These are phyloP conservation scores for Pichia sp. DNA, from an alignment of 1,139 yeast genomes.

Conservation along the genomic window DNA sequence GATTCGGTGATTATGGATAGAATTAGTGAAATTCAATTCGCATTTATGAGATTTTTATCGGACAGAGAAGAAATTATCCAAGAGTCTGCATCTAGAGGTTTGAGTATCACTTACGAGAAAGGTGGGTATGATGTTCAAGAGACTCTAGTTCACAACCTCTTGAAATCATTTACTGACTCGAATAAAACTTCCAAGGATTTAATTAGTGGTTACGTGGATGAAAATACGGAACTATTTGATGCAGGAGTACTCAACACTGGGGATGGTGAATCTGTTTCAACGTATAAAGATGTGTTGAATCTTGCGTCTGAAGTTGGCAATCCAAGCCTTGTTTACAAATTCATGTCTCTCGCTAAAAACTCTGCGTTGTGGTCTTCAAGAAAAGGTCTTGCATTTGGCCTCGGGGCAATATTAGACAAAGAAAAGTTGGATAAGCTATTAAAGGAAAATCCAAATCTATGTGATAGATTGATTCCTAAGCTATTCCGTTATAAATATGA, in stretches of 20 bases:
- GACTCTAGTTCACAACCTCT: constrained; percentile 66
- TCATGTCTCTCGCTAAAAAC: constrained; percentile 87
- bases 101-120: constrained; percentile 74
- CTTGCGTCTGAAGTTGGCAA: constrained; percentile 94
- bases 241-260: constrained; percentile 75
- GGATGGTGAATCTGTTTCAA: constrained; percentile 75
- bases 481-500: constrained; percentile 81
- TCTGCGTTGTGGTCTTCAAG: constrained; percentile 91
- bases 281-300: constrained; percentile 79
- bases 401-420: constrained; percentile 79
- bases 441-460: constrained; percentile 47
- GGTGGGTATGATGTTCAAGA: constrained; percentile 71
- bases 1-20: constrained; percentile 41
- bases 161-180: constrained; percentile 75
- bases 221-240: constrained; percentile 81
- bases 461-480: constrained; percentile 70
- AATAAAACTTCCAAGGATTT: constrained; percentile 43
- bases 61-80: constrained; percentile 82
- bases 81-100: constrained; percentile 88
- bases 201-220: constrained; percentile 66
- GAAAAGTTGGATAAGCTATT: constrained; percentile 67
- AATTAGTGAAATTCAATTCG: constrained; percentile 58
- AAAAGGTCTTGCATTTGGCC: constrained; percentile 90
- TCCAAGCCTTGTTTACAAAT: constrained; percentile 87
- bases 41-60: constrained; percentile 64